phyloP scores from a whole-genome alignment of 2,329 filamentous ascomycete species.

The Talaromyces funiculosus region DNA sequence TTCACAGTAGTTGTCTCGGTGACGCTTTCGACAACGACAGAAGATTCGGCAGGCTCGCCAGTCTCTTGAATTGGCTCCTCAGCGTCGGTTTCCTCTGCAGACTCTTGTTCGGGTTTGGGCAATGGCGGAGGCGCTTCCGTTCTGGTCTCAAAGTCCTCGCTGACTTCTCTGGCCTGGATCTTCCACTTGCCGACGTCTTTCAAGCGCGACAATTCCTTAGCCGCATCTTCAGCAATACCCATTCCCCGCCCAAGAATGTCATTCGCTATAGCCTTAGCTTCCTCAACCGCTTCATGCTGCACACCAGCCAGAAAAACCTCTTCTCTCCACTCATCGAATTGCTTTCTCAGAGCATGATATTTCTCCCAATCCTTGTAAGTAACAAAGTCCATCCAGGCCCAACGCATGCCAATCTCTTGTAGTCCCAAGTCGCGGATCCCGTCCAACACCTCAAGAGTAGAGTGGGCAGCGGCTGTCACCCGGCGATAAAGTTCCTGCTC shows the following conservation, averaged over 20 bases:
- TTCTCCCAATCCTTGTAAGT: slow-evolving; percentile 97
- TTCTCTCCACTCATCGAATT: slow-evolving; percentile 76
- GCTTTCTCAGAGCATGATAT: slow-evolving; percentile 80
- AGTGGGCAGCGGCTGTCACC: slow-evolving; percentile 67
- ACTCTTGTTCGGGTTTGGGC: slow-evolving; percentile 20
- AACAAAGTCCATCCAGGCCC: slow-evolving; percentile 92
- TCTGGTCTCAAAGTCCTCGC: slow-evolving; percentile 71
- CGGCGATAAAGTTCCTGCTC: slow-evolving; percentile 63
- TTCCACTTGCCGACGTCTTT: slow-evolving; percentile 86
- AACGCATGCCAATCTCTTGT: slow-evolving; percentile 85
- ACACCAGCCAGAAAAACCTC: slow-evolving; percentile 74
- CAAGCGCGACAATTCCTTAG: slow-evolving; percentile 70
- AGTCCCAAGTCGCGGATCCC: slow-evolving; percentile 76
- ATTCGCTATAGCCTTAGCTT: slow-evolving; percentile 62
- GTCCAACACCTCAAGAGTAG: slow-evolving; percentile 76
- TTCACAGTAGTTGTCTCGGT: slow-evolving; percentile 24
- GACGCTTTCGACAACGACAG: slow-evolving; percentile 12
- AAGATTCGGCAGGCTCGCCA: slow-evolving; percentile 12
- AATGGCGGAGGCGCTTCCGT: slow-evolving; percentile 32
- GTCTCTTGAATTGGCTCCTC: background rate
- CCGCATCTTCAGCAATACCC: slow-evolving; percentile 69
- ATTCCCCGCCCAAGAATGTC: slow-evolving; percentile 75
- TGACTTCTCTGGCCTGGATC: slow-evolving; percentile 65
- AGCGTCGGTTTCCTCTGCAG: background rate
- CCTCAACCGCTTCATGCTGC: slow-evolving; percentile 63